These are phyloP conservation scores for Suaeda aralocaspica DNA, from an alignment of 148 eudicot species.

Conservation along the genomic window DNA sequence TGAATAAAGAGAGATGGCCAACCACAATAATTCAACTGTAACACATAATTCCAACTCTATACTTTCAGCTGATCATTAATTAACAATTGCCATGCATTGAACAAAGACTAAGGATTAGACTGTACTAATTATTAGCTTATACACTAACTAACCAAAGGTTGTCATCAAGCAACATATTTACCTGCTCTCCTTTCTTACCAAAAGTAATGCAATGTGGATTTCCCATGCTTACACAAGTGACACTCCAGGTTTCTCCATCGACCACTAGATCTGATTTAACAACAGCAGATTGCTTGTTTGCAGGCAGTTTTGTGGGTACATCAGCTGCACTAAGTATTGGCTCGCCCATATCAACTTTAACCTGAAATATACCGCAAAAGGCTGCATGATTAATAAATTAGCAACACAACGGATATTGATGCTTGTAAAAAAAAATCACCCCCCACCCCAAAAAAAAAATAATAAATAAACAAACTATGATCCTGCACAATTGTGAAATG, in stretches of 20 bases:
- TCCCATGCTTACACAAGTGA: constrained; percentile 99
- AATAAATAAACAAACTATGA: too few species aligned
- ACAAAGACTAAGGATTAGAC: too few species aligned
- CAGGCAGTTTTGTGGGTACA: constrained; percentile 73
- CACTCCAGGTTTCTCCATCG: constrained; percentile 76
- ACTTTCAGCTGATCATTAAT: background rate
- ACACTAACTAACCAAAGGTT: background rate
- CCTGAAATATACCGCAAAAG: constrained; percentile 40
- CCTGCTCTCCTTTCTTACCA: constrained; percentile 64
- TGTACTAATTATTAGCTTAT: too few species aligned
- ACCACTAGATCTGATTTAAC: constrained; percentile 68
- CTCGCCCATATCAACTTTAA: constrained; percentile 96
- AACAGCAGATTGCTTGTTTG: constrained; percentile 62
- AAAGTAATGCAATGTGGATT: constrained; percentile 97
- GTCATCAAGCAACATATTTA: constrained; percentile 22
- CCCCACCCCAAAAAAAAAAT: background rate
- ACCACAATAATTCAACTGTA: background rate
- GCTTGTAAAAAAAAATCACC: background rate
- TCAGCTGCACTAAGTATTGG: constrained; percentile 72
- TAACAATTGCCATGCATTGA: too few species aligned
- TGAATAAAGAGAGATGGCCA: background rate
- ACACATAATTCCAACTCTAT: background rate
- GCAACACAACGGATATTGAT: background rate
- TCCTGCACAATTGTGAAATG: background rate
- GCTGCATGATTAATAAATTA: background rate